These are phyloP conservation scores for Flaveria bidentis DNA, from an alignment of 129 eudicot species.

Conservation along the genomic window DNA sequence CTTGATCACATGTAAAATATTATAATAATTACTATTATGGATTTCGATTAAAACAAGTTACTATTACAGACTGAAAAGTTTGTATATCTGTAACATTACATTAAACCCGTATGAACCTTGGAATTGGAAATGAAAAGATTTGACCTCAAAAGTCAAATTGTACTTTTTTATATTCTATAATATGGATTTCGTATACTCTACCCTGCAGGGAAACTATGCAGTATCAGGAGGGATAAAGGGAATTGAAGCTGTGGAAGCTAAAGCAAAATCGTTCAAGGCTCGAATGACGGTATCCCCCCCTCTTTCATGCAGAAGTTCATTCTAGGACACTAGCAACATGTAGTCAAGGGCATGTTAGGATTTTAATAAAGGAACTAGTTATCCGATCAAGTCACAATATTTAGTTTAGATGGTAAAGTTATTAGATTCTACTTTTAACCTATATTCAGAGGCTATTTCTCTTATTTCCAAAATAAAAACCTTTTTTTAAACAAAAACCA, in stretches of 20 bases:
- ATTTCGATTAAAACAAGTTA: background rate
- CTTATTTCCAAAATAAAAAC: background rate
- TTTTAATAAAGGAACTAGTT: background rate
- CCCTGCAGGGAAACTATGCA: slow-evolving; percentile 87
- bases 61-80: background rate
- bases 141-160: slow-evolving; percentile 16
- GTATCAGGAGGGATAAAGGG: slow-evolving; percentile 98
- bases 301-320: background rate
- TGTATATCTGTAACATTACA: background rate
- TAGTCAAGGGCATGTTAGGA: too few relatives aligned
- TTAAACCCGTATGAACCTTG: background rate
- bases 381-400: background rate
- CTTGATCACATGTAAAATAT: background rate
- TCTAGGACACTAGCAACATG: too few relatives aligned
- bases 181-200: background rate
- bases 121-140: background rate
- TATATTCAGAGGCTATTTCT: background rate
- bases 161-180: background rate
- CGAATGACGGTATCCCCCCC: slow-evolving; percentile 74
- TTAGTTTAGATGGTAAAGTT: background rate
- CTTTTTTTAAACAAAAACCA: too few relatives aligned
- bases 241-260: slow-evolving; percentile 90
- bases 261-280: slow-evolving; percentile 95
- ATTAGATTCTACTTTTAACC: background rate
- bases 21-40: background rate